These are phyloP conservation scores for Beta vulgaris DNA, from an alignment of 148 eudicot species.

Conservation along the genomic window DNA sequence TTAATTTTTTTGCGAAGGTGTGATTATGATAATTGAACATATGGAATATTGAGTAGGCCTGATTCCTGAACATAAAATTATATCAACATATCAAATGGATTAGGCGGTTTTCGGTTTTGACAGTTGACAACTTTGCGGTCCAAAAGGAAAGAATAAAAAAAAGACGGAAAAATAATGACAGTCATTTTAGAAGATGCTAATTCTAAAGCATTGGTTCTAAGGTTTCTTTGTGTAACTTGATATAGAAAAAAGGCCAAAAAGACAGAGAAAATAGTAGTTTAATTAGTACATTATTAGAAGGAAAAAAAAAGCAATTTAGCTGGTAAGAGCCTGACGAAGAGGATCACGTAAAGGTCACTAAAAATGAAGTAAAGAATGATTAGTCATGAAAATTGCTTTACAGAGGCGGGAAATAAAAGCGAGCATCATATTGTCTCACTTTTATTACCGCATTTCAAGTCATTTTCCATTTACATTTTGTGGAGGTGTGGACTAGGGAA, in stretches of 20 bases:
- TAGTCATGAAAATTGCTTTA: constrained; percentile 12
- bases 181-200: not conserved
- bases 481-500: too few species aligned
- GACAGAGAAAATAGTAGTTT: not conserved
- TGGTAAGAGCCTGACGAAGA: not conserved
- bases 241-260: not conserved
- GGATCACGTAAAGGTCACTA: constrained; percentile 14
- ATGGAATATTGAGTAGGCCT: not conserved
- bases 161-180: not conserved
- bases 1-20: too few species aligned
- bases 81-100: not conserved
- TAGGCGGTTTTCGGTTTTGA: not conserved
- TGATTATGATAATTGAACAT: not conserved
- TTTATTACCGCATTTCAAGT: not conserved
- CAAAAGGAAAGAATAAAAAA: not conserved
- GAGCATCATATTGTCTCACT: constrained; percentile 12
- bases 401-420: constrained; percentile 11
- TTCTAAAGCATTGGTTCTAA: not conserved
- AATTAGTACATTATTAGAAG: not conserved
- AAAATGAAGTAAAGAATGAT: not conserved
- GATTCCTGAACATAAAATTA: too few species aligned
- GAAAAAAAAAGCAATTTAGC: too few species aligned
- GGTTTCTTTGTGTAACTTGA: too few species aligned
- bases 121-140: constrained; percentile 6
- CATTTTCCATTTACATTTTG: not conserved